These are phyloP conservation scores for Canavalia gladiata DNA, from an alignment of 306 rosid species.

Conservation along the genomic window DNA sequence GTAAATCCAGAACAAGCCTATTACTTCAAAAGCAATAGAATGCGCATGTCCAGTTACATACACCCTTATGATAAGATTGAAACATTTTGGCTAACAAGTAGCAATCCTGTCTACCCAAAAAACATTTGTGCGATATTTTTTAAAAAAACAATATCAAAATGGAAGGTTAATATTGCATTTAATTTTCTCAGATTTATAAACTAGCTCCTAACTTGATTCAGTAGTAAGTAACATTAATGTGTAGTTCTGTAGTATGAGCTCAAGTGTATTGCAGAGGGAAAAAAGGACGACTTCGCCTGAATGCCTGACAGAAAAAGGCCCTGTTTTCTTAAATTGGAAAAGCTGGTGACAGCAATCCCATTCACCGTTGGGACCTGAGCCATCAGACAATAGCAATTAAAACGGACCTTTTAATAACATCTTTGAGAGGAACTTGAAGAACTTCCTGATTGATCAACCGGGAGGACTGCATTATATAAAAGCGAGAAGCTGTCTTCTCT, in stretches of 20 bases:
- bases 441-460: constrained; percentile 45
- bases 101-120: constrained; percentile 24
- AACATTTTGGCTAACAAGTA: constrained; percentile 40
- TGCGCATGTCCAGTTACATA: constrained; percentile 11
- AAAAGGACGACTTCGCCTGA: constrained; percentile 4
- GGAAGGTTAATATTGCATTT: constrained; percentile 20
- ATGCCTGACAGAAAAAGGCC: constrained; percentile 16
- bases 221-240: constrained; percentile 13
- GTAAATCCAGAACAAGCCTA: constrained; percentile 33
- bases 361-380: constrained; percentile 36
- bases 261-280: neutral
- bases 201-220: constrained; percentile 37
- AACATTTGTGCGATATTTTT: neutral
- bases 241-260: constrained; percentile 22
- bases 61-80: constrained; percentile 29
- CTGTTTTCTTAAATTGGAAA: constrained; percentile 34
- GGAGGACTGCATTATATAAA: constrained; percentile 73
- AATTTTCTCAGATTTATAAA: constrained; percentile 32
- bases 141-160: constrained; percentile 14
- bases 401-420: constrained; percentile 67
- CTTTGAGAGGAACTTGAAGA: constrained; percentile 64
- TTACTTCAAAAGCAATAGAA: constrained; percentile 9
- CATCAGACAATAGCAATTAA: constrained; percentile 27
- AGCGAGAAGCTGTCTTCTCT: constrained; percentile 70
- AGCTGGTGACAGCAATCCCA: constrained; percentile 13